Conservation (phyloP, 139 green algal species). For the Chlamydomonas urium region DNA sequence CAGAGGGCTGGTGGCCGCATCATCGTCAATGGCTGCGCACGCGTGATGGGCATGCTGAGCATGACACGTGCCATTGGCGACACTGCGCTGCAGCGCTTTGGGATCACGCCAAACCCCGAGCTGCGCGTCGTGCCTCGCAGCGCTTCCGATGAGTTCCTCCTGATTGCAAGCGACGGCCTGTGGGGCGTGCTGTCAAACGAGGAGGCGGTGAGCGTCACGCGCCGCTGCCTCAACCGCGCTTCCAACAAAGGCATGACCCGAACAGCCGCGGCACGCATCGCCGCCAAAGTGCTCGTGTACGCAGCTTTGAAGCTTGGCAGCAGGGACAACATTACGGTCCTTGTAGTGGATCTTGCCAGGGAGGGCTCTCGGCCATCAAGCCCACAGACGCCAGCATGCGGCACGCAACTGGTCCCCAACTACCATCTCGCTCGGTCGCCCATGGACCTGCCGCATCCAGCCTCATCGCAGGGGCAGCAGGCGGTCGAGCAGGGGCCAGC, state of each 20-base stretch:
- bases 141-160: constrained; percentile 70
- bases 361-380: no score
- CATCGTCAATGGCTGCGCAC: no score
- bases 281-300: constrained; percentile 60
- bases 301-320: constrained; percentile 49
- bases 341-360: constrained; percentile 56
- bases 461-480: no score
- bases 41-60: constrained; percentile 65
- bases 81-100: constrained; percentile 37
- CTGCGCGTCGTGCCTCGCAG: constrained; percentile 4
- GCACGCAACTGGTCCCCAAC: no score
- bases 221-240: constrained; percentile 33
- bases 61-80: constrained; percentile 69
- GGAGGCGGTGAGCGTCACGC: constrained; percentile 42
- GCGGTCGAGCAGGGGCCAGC: no score
- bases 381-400: no score
- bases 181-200: constrained; percentile 71
- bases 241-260: constrained; percentile 26
- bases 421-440: no score
- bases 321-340: constrained; percentile 63
- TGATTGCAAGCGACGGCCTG: constrained; percentile 83
- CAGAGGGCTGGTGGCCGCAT: no score
- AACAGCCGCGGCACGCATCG: constrained; percentile 28
- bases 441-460: no score
- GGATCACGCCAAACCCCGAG: constrained; percentile 44